Conservation (phyloP, 2,329 filamentous ascomycete species). For the Thelonectria rubi region DNA sequence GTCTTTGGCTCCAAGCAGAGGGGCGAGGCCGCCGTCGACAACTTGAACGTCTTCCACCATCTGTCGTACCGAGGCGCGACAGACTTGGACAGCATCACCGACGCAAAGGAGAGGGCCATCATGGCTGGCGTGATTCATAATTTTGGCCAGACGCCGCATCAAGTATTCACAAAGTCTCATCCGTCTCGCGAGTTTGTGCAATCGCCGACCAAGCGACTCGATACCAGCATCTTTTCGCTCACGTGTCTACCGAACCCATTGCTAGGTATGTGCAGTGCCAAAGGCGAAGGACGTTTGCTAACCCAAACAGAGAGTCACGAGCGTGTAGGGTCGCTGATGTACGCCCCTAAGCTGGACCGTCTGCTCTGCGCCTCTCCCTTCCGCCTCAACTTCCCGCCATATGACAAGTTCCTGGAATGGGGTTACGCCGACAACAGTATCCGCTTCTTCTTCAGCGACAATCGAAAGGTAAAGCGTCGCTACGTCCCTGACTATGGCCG, state of each 20-base stretch:
- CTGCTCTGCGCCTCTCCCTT: constrained; percentile 86
- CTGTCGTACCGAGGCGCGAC: constrained; percentile 94
- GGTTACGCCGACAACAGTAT: constrained; percentile 93
- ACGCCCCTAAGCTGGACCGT: constrained; percentile 81
- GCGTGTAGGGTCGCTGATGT: constrained; percentile 79
- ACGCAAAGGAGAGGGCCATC: constrained; percentile 85
- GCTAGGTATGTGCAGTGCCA: constrained; percentile 59
- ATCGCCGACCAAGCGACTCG: constrained; percentile 74
- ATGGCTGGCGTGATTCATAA: constrained; percentile 98
- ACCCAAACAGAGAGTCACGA: constrained; percentile 70
- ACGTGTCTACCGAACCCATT: constrained; percentile 82
- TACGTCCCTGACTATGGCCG: constrained; percentile 11
- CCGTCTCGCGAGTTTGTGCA: constrained; percentile 75
- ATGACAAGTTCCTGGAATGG: constrained; percentile 95
- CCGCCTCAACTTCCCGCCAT: constrained; percentile 87
- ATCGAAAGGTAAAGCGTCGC: constrained; percentile 67
- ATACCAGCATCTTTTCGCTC: constrained; percentile 79
- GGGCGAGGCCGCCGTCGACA: constrained; percentile 90
- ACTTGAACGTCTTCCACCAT: constrained; percentile 94
- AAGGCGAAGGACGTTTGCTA: neutral
- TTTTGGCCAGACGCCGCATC: constrained; percentile 96
- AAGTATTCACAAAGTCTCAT: constrained; percentile 87
- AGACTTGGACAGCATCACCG: constrained; percentile 89
- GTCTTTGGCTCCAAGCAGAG: constrained; percentile 95
- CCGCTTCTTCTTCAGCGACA: constrained; percentile 88